Conservation (phyloP, 2,329 filamentous ascomycete genomes). For the Penicillium expansum region DNA sequence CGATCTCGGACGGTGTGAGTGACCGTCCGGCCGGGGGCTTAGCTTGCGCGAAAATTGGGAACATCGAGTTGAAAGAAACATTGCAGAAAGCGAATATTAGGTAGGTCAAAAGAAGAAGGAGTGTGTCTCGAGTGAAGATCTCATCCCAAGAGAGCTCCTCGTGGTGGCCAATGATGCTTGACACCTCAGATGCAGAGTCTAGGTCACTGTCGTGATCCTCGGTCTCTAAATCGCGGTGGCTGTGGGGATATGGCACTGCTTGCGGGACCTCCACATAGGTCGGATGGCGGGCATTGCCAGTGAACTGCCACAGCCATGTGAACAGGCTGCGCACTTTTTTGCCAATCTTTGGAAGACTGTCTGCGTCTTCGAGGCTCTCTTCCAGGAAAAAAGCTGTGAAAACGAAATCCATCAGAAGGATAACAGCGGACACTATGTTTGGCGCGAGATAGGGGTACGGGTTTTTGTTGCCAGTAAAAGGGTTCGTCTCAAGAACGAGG, state of each 20-base stretch:
- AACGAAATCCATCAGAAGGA: conserved; percentile 70
- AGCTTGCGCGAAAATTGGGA: conserved; percentile 85
- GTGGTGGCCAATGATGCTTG: conserved; percentile 41
- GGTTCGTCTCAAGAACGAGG: conserved; percentile 64
- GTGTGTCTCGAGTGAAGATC: conserved; percentile 74
- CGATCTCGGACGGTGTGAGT: conserved; percentile 75
- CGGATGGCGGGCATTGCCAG: conserved; percentile 54
- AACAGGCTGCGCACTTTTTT: conserved; percentile 61
- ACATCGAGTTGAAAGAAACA: conserved; percentile 91
- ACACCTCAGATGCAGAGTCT: conserved; percentile 44
- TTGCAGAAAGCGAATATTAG: conserved; percentile 92
- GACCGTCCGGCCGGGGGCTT: conserved; percentile 71
- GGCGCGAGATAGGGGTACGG: conserved; percentile 80
- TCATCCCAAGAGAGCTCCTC: conserved; percentile 55
- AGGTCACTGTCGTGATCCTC: conserved; percentile 45
- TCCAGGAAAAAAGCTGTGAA: conserved; percentile 78
- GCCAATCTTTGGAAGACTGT: conserved; percentile 59
- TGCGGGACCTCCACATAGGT: conserved; percentile 53
- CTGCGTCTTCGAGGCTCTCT: conserved; percentile 73
- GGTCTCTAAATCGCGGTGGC: conserved; percentile 25
- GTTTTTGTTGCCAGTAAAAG: conserved; percentile 53
- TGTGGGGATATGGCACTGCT: conserved; percentile 29
- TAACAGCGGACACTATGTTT: conserved; percentile 71
- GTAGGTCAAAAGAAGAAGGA: conserved; percentile 79
- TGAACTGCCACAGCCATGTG: conserved; percentile 68